Percentiles rank a stretch among this genome's conserved stretches.
Conservation (phyloP, 345 rosid species). For the Anacardium occidentale region DNA sequence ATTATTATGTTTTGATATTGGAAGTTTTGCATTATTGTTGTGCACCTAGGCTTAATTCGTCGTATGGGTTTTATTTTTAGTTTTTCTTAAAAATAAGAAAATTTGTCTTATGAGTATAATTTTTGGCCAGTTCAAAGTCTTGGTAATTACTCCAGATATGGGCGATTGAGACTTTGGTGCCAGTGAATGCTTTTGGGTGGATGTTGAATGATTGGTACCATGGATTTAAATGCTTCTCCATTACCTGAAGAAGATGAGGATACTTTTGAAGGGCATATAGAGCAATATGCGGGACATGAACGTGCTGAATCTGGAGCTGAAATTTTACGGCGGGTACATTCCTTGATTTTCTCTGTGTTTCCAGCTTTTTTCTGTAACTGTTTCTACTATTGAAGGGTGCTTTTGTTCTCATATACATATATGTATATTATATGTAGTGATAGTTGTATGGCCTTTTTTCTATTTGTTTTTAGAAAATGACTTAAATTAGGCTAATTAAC, state of each 20-base stretch:
- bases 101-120: background rate
- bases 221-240: slow-evolving; percentile 79
- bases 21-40: background rate
- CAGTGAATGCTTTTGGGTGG: slow-evolving; percentile 31
- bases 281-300: slow-evolving; percentile 47
- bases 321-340: slow-evolving; percentile 63
- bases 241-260: slow-evolving; percentile 82
- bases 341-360: background rate
- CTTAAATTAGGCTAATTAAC: background rate
- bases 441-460: background rate
- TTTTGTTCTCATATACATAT: background rate
- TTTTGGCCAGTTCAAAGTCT: background rate
- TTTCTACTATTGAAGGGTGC: slow-evolving; percentile 1
- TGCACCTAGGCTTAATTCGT: background rate
- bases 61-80: no score
- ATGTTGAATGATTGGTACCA: slow-evolving; percentile 67
- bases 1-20: background rate
- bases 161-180: slow-evolving; percentile 7
- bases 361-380: background rate
- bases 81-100: no score
- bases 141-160: background rate
- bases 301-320: slow-evolving; percentile 62
- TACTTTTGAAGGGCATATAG: slow-evolving; percentile 44
- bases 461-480: background rate
- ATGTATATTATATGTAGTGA: background rate